These are phyloP conservation scores for Coriaria nepalensis DNA, from an alignment of 306 rosid genomes.

Conservation along the genomic window DNA sequence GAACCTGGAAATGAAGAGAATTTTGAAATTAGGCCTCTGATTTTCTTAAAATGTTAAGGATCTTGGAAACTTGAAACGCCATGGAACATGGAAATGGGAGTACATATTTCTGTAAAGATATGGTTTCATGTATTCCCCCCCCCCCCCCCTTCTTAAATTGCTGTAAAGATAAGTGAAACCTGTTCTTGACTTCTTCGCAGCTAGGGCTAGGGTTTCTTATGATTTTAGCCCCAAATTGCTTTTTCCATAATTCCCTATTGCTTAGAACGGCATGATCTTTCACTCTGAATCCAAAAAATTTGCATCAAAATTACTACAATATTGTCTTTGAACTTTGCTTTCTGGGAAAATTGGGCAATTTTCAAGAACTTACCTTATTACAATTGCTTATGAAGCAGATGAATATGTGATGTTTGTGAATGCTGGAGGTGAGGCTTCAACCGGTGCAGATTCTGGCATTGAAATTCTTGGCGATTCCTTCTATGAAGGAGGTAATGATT, in stretches of 20 bases:
- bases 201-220: neutral
- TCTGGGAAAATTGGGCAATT: neutral
- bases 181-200: too few relatives aligned
- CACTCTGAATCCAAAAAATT: too few relatives aligned
- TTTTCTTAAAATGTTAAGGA: neutral
- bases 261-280: too few relatives aligned
- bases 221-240: neutral
- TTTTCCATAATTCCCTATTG: too few relatives aligned
- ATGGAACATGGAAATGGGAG: too few relatives aligned
- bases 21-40: neutral
- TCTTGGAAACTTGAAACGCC: too few relatives aligned
- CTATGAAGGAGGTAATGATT: conserved; percentile 49
- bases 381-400: conserved; percentile 30
- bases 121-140: too few relatives aligned
- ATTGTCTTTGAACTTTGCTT: too few relatives aligned
- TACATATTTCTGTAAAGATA: too few relatives aligned
- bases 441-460: conserved; percentile 36
- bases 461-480: conserved; percentile 41
- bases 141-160: too few relatives aligned
- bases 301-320: too few relatives aligned
- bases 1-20: neutral
- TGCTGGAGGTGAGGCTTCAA: conserved; percentile 56
- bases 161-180: too few relatives aligned
- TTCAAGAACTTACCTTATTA: conserved; percentile 11
- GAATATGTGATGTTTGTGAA: conserved; percentile 61